Percentiles rank a stretch among this genome's conserved stretches.
Evolutionary conservation across 768 basidiomycete genomes (phyloP).

Genomic region (Hericium erinaceus): DNA sequence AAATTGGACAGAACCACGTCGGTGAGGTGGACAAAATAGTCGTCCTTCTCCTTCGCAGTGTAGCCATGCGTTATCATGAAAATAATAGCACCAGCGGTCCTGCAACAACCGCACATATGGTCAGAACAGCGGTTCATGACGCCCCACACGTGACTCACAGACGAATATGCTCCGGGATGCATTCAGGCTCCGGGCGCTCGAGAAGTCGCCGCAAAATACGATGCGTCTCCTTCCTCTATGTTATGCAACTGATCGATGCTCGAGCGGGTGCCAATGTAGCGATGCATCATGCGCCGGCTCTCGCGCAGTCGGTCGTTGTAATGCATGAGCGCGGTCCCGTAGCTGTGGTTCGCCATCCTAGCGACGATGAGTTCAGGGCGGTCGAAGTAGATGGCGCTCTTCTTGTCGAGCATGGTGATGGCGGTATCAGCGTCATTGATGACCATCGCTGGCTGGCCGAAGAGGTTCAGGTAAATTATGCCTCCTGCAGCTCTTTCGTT

Average conservation of each 20-base stretch:
- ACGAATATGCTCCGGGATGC: constrained; percentile 4
- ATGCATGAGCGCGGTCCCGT: constrained; percentile 8
- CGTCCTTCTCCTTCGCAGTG: too few species aligned
- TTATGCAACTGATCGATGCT: constrained; percentile 11
- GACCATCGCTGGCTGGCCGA: too few species aligned
- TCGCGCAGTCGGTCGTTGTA: constrained; percentile 12
- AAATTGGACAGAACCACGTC: too few species aligned
- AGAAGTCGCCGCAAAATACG: constrained; percentile 9
- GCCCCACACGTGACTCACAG: background rate
- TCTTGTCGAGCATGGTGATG: constrained; percentile 17
- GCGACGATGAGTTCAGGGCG: constrained; percentile 13
- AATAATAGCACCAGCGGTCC: too few species aligned
- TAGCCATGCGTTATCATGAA: too few species aligned
- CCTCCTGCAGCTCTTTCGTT: too few species aligned
- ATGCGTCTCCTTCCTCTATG: constrained; percentile 10
- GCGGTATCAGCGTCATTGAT: background rate
- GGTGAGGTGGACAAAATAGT: too few species aligned
- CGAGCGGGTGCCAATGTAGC: constrained; percentile 9
- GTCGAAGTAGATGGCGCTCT: constrained; percentile 17
- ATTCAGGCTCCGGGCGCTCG: constrained; percentile 6
- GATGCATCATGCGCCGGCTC: constrained; percentile 10
- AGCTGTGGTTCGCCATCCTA: constrained; percentile 7
- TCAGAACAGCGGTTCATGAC: background rate
- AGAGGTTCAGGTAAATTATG: too few species aligned
- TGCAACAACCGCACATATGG: background rate